Base-by-base conservation (phyloP, 2,329 filamentous ascomycete genomes). In the Aureobasidium sp. region DNA sequence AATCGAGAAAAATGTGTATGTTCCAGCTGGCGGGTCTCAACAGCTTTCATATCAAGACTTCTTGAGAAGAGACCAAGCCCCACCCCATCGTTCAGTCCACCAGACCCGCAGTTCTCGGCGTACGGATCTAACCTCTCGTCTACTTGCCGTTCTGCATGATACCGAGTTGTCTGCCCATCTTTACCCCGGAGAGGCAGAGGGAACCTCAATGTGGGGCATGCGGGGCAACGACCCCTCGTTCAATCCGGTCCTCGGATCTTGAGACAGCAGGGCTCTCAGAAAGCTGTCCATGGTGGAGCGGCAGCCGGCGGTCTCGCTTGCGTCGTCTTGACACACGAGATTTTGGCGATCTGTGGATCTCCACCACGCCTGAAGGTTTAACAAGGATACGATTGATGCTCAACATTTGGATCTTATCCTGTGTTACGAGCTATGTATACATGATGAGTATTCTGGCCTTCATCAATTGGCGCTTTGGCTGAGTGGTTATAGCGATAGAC, bases 401-500 rank as follows among this genome's bases (percentile, higher is more conserved):
- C 20, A 20, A 20, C n/a, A n/a, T n/a, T n/a, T n/a, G n/a, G n/a
- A n/a, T n/a, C n/a, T n/a, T n/a, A n/a, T n/a, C n/a, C n/a, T n/a
- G n/a, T n/a, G n/a, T n/a, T n/a, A n/a, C n/a, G n/a, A n/a, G n/a
- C n/a, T n/a, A n/a, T n/a, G n/a, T n/a, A n/a, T n/a, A n/a, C n/a
- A n/a, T n/a, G n/a, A n/a, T n/a, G n/a, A n/a, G n/a, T n/a, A n/a
- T n/a, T n/a, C n/a, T n/a, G n/a, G n/a, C n/a, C 29, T 42, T 10
- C 17, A 42, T 42, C 39, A 42, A 42, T 23, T 29, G 56, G 56
- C 56, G 56, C 56, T 59, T 59, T 59, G 56, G 56, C 56, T 50
- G 56, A 59, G 56, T 59, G 56, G 56, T 59, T 59, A 59, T 50
- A 50, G 56, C 56, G 56, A 48, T 59, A 59, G 56, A 59, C 56